These are phyloP conservation scores for Eimeria sp. DNA, from an alignment of 169 alveolate species.

Conservation along the genomic window DNA sequence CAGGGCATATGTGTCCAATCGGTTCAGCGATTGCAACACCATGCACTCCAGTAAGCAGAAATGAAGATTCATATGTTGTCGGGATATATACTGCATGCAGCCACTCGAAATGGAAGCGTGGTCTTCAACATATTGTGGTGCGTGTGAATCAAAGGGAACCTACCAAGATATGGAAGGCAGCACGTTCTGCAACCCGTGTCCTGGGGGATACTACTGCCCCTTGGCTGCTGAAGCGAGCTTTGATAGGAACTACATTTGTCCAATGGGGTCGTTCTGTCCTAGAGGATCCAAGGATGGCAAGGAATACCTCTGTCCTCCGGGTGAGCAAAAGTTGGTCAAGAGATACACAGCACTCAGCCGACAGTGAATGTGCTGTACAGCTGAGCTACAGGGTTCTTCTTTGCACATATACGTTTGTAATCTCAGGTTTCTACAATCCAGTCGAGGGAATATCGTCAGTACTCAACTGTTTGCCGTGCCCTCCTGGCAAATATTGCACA, in stretches of 20 bases:
- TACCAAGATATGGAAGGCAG: slow-evolving; percentile 63
- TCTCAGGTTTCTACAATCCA: slow-evolving; percentile 43
- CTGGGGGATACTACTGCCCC: slow-evolving; percentile 74
- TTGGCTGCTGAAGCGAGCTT: slow-evolving; percentile 19
- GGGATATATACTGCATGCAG: not conserved
- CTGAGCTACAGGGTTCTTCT: not conserved
- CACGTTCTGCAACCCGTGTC: slow-evolving; percentile 50
- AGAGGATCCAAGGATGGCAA: slow-evolving; percentile 76
- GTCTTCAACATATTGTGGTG: not conserved
- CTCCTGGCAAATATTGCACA: slow-evolving; percentile 40
- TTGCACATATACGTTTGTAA: not conserved
- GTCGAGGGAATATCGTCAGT: slow-evolving; percentile 9
- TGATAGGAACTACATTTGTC: slow-evolving; percentile 72
- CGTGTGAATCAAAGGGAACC: slow-evolving; percentile 14
- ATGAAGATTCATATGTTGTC: not conserved
- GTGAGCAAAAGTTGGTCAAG: not conserved
- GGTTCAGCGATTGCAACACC: slow-evolving; percentile 35
- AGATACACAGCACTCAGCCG: not conserved
- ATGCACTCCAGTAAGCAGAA: slow-evolving; percentile 22
- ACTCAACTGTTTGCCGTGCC: slow-evolving; percentile 22
- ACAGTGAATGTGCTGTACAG: not conserved
- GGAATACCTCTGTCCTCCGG: slow-evolving; percentile 75
- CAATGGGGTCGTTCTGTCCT: slow-evolving; percentile 88
- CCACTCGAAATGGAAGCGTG: not conserved
- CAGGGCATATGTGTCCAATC: slow-evolving; percentile 45